Percentiles rank a stretch among this genome's conserved stretches.
phyloP scores from a whole-genome alignment of 192 early-diverging fungal genomes.

The Phlyctochytrium bullatum region DNA sequence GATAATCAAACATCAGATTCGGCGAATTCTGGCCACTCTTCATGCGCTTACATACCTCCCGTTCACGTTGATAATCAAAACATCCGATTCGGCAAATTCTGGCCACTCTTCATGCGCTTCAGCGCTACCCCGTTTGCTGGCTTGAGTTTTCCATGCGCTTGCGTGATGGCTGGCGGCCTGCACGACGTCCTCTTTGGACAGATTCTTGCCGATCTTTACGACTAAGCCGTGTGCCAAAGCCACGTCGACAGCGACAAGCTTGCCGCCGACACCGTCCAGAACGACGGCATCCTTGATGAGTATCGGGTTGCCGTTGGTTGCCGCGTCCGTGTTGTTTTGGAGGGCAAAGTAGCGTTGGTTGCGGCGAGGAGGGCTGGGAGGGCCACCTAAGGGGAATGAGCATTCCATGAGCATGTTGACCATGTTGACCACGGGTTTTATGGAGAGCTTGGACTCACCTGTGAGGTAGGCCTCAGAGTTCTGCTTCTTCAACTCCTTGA shows the following conservation, averaged over 20 bases:
- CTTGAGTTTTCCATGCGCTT: not conserved
- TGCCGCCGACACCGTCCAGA: constrained; percentile 58
- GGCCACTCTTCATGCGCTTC: too few relatives aligned
- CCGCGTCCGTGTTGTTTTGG: not conserved
- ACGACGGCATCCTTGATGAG: constrained; percentile 34
- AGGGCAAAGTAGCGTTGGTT: not conserved
- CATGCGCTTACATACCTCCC: too few relatives aligned
- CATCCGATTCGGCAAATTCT: constrained; percentile 19
- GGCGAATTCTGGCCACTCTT: too few relatives aligned
- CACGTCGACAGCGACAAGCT: constrained; percentile 45
- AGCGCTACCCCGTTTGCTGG: too few relatives aligned
- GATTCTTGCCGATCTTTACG: constrained; percentile 34
- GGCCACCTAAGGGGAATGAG: not conserved
- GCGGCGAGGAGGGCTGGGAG: not conserved
- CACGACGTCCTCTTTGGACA: constrained; percentile 34
- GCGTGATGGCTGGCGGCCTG: not conserved
- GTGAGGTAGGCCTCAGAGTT: too few relatives aligned
- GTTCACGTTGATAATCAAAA: constrained; percentile 19
- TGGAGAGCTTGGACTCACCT: too few relatives aligned
- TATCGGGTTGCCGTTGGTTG: not conserved
- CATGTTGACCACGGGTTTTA: too few relatives aligned
- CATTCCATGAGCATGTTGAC: too few relatives aligned
- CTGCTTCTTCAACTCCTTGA: too few relatives aligned
- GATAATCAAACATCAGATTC: too few relatives aligned
- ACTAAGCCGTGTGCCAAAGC: constrained; percentile 61